A percentile compares a stretch with the other conserved stretches of the same genome.
These are phyloP conservation scores for Kappamyces sp. DNA, from an alignment of 192 early-diverging fungal genomes.

Conservation along the genomic window DNA sequence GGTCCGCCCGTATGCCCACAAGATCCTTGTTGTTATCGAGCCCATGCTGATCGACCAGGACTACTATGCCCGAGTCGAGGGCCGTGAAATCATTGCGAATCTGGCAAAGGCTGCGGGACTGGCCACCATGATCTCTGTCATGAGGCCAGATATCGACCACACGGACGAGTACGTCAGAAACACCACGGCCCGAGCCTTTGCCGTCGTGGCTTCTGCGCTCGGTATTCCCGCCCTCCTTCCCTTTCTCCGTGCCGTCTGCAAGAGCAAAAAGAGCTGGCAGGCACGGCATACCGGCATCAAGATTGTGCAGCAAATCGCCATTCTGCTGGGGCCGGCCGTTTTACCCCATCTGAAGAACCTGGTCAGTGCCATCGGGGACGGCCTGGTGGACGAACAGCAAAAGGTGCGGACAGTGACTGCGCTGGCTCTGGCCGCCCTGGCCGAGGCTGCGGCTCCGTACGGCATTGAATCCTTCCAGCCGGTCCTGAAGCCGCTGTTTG, in stretches of 20 bases:
- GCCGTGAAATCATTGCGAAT: slow-evolving; percentile 96
- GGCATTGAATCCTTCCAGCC: slow-evolving; percentile 96
- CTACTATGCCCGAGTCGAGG: slow-evolving; percentile 95
- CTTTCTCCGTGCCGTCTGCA: slow-evolving; percentile 93
- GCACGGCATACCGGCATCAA: slow-evolving; percentile 97
- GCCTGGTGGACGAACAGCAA: slow-evolving; percentile 94
- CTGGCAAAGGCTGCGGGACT: slow-evolving; percentile 95
- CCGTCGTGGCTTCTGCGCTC: slow-evolving; percentile 93
- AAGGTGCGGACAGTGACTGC: slow-evolving; percentile 94
- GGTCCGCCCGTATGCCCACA: slow-evolving; percentile 94
- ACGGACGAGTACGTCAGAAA: slow-evolving; percentile 97
- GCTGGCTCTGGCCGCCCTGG: slow-evolving; percentile 87
- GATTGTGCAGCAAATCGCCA: slow-evolving; percentile 95
- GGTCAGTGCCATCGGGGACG: slow-evolving; percentile 85
- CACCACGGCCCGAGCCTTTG: slow-evolving; percentile 94
- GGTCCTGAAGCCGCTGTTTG: slow-evolving; percentile 85
- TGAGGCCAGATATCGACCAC: slow-evolving; percentile 99
- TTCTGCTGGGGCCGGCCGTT: slow-evolving; percentile 87
- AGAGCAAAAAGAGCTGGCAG: slow-evolving; percentile 95
- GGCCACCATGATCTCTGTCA: slow-evolving; percentile 95
- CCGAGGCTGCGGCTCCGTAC: slow-evolving; percentile 95
- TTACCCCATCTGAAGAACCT: slow-evolving; percentile 89
- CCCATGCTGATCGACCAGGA: slow-evolving; percentile 96
- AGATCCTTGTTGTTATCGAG: slow-evolving; percentile 98
- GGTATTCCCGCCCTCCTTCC: slow-evolving; percentile 84